Conservation (phyloP, 768 basidiomycete genomes). For the Daedaleopsis nitida region DNA sequence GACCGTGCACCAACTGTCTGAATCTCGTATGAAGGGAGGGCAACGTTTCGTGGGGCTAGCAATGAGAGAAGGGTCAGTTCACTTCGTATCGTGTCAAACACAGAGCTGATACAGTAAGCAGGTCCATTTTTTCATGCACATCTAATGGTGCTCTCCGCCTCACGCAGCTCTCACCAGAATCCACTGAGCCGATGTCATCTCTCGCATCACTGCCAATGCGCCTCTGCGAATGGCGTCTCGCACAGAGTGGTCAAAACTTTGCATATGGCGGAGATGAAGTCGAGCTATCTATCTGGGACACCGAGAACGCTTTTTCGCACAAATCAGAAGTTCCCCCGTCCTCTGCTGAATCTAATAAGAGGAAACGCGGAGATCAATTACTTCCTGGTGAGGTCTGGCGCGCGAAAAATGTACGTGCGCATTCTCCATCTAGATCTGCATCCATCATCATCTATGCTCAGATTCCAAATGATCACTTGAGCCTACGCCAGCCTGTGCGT, state of each 20-base stretch:
- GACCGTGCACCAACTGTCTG: slow-evolving; percentile 58
- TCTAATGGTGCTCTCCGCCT: slow-evolving; percentile 72
- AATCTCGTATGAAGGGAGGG: slow-evolving; percentile 53
- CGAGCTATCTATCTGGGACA: slow-evolving; percentile 79
- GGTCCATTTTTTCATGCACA: slow-evolving; percentile 68
- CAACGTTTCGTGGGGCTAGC: slow-evolving; percentile 67
- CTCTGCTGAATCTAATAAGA: slow-evolving; percentile 44
- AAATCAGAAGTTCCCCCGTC: slow-evolving; percentile 20
- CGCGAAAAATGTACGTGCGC: slow-evolving; percentile 67
- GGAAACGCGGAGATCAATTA: slow-evolving; percentile 57
- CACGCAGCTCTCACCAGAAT: slow-evolving; percentile 37
- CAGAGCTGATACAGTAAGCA: slow-evolving; percentile 10
- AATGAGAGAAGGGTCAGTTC: slow-evolving; percentile 47
- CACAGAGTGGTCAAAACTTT: slow-evolving; percentile 55
- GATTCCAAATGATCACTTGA: slow-evolving; percentile 74
- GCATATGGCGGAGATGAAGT: slow-evolving; percentile 88
- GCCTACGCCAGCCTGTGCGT: slow-evolving; percentile 76
- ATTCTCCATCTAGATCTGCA: background rate
- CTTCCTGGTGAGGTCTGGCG: slow-evolving; percentile 82
- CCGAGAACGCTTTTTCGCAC: slow-evolving; percentile 53
- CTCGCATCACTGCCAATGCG: slow-evolving; percentile 61
- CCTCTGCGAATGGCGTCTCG: slow-evolving; percentile 67
- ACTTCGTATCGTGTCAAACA: background rate
- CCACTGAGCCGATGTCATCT: slow-evolving; percentile 16
- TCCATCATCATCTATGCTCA: slow-evolving; percentile 27